Evolutionary conservation across 75 land plant genomes (phyloP), one percentile per base, ranked within the genome.

Genomic region (Pseudotsuga menziesii): DNA sequence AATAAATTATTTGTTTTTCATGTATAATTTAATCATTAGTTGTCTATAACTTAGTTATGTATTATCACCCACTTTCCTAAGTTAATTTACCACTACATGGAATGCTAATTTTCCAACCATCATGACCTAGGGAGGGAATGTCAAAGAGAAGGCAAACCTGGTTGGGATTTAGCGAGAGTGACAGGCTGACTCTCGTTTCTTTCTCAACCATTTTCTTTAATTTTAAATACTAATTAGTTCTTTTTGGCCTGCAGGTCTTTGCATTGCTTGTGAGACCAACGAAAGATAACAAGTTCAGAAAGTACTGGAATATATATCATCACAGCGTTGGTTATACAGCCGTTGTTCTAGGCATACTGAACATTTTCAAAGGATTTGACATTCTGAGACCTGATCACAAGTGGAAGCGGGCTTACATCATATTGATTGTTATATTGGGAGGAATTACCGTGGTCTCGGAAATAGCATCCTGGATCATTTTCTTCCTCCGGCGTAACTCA

Each of bases 241-340:
- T 48, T 48, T 48, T 48, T 48, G 54, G 54, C 56, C 35, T 70
- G 20, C 77, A 85, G 87, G 72, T 82, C 6, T 76, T 83, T 57
- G 90, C 93, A 23, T 35, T 91, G 62, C 75, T 86, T 26, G 57
- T 91, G 75, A 80, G 93, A 81, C 93, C 93, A 56, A 83, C 83
- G 26, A 84, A 84, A 75, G 91, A 89, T 1, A 85, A 84, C 80
- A 86, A 86, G 67, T 26, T 35, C 23, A 76, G 93, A 25, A 73
- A 58, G 60, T 73, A 56, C 74, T 90, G 92, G 92, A 88, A 87
- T 36, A 54, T 83, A 16, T 81, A 85, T 81, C 92, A 90, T 74
- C 85, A 88, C 54, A 7, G 58, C 1, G 27, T 88, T 2, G 92
- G 92, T 22, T 85, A 82, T 56, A 32, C 82, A 1, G 61, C 77